Base-by-base conservation (phyloP, 768 basidiomycete species). In the Cantharellus anzutake region DNA sequence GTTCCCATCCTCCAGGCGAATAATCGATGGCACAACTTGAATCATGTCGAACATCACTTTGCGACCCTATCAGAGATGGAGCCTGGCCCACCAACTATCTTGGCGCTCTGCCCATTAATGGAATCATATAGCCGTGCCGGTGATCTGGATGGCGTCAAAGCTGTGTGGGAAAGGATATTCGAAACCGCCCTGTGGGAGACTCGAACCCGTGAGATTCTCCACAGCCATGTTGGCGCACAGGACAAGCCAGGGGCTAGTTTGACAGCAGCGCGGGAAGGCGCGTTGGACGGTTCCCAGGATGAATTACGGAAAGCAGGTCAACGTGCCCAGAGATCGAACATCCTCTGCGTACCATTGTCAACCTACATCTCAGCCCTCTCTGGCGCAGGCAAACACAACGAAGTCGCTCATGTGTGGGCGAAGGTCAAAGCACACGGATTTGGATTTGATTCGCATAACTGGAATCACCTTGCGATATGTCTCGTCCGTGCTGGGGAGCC, bases 401-500 rank as follows among this genome's bases (percentile, higher is more conserved):
- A 81, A 61, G 75, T 93, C 51, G 76, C 81, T 14, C 66, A 67
- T 2, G 73, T 77, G 0, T 97, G 94, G 92, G 71, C 73, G n/a
- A 67, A 72, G 39, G 75, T 87, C 56, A 77, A 78, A 61, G 63
- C 69, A 5, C 69, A 73, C 5, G 86, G 87, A 2, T 84, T 93
- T 64, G 74, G 74, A 7, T 89, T 91, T 68, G 88, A 93, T 67
- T 77, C 85, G 7, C 81, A 85, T 65, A 97, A 96, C 68, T 98
- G 90, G 86, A 96, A 94, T 66, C 81, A 87, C 65, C 75, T 96
- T 37, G 77, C 76, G 35, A 74, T 84, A 5, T 84, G 82, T 11
- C 75, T 93, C 34, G 74, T 90, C 42, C 81, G 86, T 39, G 87
- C 85, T 0, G 88, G 86, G 35, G 79, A 92, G 66, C 71, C 80